These are phyloP conservation scores for Endoconidiophora laricicola DNA, from an alignment of 2,329 filamentous ascomycete genomes.

Conservation along the genomic window DNA sequence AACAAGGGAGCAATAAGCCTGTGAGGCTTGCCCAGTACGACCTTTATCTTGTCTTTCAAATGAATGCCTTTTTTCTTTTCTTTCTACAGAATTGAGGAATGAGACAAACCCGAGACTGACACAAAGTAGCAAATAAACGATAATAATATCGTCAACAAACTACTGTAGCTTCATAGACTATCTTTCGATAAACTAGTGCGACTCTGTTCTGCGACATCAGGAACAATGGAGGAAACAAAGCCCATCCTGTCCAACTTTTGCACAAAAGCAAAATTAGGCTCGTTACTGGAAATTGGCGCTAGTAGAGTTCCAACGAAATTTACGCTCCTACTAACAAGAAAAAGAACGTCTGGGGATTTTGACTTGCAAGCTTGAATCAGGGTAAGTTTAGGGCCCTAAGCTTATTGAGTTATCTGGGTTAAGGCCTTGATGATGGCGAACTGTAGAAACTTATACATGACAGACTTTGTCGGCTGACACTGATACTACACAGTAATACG, in stretches of 20 bases:
- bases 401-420: too few relatives aligned
- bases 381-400: too few relatives aligned
- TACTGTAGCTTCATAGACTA: background rate
- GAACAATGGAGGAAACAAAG: too few relatives aligned
- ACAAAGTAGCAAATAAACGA: background rate
- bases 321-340: slow-evolving; percentile 15
- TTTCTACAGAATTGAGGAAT: background rate
- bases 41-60: background rate
- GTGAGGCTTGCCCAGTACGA: background rate
- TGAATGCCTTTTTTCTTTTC: background rate
- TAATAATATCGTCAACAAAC: background rate
- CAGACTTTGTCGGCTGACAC: too few relatives aligned
- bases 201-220: too few relatives aligned
- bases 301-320: background rate
- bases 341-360: background rate
- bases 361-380: background rate
- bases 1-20: background rate
- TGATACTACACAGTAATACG: too few relatives aligned
- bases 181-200: background rate
- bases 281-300: background rate
- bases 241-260: too few relatives aligned
- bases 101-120: background rate
- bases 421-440: too few relatives aligned
- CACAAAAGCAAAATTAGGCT: background rate
- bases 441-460: too few relatives aligned